Conservation (phyloP, 495 filamentous ascomycete genomes). For the Parachaetomium inaequale region DNA sequence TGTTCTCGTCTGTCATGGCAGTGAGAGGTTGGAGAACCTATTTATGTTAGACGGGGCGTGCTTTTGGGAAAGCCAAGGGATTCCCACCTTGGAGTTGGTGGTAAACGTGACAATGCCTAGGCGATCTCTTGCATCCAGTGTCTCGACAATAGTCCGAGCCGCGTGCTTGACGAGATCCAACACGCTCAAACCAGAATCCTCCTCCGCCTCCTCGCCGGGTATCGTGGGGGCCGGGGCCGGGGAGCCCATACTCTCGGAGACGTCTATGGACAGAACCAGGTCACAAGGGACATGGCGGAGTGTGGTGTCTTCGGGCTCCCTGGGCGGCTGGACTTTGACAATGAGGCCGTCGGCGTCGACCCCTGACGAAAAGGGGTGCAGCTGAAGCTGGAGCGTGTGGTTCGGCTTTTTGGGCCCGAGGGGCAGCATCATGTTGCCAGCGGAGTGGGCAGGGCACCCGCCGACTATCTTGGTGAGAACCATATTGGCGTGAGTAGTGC, state of each 20-base stretch:
- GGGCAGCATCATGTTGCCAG: not conserved
- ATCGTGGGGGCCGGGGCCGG: slow-evolving; percentile 32
- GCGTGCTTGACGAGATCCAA: slow-evolving; percentile 48
- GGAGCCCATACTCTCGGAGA: slow-evolving; percentile 43
- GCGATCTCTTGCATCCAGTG: slow-evolving; percentile 38
- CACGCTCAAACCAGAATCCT: slow-evolving; percentile 38
- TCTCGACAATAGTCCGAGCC: slow-evolving; percentile 43
- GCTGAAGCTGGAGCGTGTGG: slow-evolving; percentile 13
- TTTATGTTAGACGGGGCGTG: slow-evolving; percentile 7
- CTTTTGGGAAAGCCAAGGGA: not conserved
- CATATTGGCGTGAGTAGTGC: not conserved
- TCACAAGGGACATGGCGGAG: slow-evolving; percentile 37
- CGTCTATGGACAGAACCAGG: slow-evolving; percentile 47
- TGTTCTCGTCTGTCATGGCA: slow-evolving; percentile 35
- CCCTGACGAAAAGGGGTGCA: slow-evolving; percentile 31
- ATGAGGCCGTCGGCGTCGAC: slow-evolving; percentile 31
- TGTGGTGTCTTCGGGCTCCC: slow-evolving; percentile 18
- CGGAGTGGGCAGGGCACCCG: not conserved
- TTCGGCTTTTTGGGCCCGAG: not conserved
- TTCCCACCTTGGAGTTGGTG: slow-evolving; percentile 24
- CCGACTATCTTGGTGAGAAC: not conserved
- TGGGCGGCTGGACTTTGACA: slow-evolving; percentile 39
- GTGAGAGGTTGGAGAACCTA: slow-evolving; percentile 39
- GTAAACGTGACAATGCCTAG: slow-evolving; percentile 48
- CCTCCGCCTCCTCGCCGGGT: slow-evolving; percentile 23